A percentile compares a stretch with the other conserved stretches of the same genome.
Evolutionary conservation across 352 stramenopile genomes (phyloP).

Genomic region (Phytophthora colocasiae): DNA sequence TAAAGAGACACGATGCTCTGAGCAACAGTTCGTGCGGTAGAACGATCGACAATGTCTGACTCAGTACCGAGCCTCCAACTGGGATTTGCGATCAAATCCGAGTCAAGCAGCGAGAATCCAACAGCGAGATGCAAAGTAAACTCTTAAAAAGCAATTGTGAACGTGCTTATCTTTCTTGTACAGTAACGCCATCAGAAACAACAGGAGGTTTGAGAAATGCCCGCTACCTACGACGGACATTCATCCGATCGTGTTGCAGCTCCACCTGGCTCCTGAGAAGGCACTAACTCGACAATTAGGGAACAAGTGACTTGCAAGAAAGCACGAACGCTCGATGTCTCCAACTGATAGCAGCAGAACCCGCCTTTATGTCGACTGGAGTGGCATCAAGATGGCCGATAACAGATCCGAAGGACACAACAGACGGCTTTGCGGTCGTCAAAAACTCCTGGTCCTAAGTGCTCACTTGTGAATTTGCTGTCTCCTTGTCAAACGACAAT

Average conservation of each 20-base stretch:
- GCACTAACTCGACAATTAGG: constrained; percentile 12
- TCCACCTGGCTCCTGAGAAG: constrained; percentile 18
- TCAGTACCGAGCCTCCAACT: constrained; percentile 1
- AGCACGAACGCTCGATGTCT: constrained; percentile 12
- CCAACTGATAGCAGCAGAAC: constrained; percentile 19
- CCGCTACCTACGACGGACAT: constrained; percentile 5
- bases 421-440: constrained; percentile 19
- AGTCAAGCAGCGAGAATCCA: constrained; percentile 8
- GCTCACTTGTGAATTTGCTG: constrained; percentile 21
- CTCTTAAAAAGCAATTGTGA: too few species aligned
- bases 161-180: neutral
- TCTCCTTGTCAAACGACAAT: constrained; percentile 11
- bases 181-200: neutral
- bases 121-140: constrained; percentile 1
- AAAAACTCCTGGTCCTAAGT: constrained; percentile 7
- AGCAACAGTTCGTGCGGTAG: constrained; percentile 4
- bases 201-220: constrained; percentile 10
- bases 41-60: constrained; percentile 10
- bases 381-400: constrained; percentile 29
- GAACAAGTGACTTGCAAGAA: constrained; percentile 18
- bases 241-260: constrained; percentile 20
- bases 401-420: constrained; percentile 22
- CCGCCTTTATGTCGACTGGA: constrained; percentile 22
- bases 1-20: too few species aligned
- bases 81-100: constrained; percentile 17